Percentiles rank a stretch among this genome's conserved stretches.
Conservation (phyloP, 352 stramenopile genomes). For the Phytophthora chlamydospora region DNA sequence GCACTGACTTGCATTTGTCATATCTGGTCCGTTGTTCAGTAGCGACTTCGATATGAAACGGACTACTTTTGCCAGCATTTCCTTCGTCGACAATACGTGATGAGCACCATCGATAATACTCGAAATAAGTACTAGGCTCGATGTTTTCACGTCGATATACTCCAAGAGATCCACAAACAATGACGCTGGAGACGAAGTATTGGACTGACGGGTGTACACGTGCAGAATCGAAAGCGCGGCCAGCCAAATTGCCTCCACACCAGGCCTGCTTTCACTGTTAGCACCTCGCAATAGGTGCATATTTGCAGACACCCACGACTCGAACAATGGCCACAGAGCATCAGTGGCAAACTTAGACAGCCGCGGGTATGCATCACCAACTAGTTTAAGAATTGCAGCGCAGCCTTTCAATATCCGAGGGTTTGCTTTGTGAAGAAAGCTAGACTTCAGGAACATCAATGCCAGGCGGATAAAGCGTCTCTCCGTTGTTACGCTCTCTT, state of each 20-base stretch:
- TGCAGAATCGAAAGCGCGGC: conserved; percentile 33
- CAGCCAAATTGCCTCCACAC: conserved; percentile 31
- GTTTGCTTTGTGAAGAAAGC: conserved; percentile 16
- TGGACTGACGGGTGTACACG: conserved; percentile 31
- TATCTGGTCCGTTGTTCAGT: conserved; percentile 6
- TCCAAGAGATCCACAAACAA: conserved; percentile 39
- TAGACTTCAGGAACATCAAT: conserved; percentile 41
- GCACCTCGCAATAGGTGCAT: conserved; percentile 17
- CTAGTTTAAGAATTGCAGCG: conserved; percentile 32
- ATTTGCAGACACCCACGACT: conserved; percentile 32
- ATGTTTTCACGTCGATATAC: conserved; percentile 24
- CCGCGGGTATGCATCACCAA: conserved; percentile 28
- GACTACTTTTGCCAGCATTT: conserved; percentile 34
- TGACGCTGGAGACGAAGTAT: conserved; percentile 20
- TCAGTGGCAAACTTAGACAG: conserved; percentile 40
- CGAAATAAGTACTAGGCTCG: conserved; percentile 17
- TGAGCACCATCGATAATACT: conserved; percentile 34
- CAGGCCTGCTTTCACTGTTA: conserved; percentile 16
- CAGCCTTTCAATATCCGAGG: conserved; percentile 25
- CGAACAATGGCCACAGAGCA: conserved; percentile 47
- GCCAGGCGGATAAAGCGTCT: conserved; percentile 44
- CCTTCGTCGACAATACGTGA: conserved; percentile 26
- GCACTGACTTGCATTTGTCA: conserved; percentile 14
- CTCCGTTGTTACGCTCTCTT: conserved; percentile 30
- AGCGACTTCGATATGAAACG: conserved; percentile 33